Evolutionary conservation across 306 rosid genomes (phyloP), one percentile per base, ranked within the genome.

Genomic region (Casuarina cunninghamiana): DNA sequence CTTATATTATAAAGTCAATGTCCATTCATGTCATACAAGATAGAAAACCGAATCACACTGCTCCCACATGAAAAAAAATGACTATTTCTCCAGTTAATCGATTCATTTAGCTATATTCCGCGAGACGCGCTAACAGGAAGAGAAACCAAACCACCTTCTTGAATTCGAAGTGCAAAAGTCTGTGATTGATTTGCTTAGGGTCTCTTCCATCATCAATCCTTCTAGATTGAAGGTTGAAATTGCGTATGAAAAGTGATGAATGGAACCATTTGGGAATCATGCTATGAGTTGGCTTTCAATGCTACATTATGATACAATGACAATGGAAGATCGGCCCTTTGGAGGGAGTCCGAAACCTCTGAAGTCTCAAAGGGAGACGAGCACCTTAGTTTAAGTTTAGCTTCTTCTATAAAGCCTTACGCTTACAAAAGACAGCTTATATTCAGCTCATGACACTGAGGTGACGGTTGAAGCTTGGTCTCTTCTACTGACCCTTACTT

Each of bases 1-100:
- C 58, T 87, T 83, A 72, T 73, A 78, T 79, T 71, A 66, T 81
- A 87, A 84, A 75, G 71, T 80, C 39, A 41, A n/a, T 26, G 42
- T 72, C 15, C 9, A 42, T 71, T 74, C 69, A 72, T 38, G 76
- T 60, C 48, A 13, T 17, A 10, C 51, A 11, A 19, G 26, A 8
- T 2, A 35, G 26, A 73, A 44, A 38, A 53, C 48, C 73, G 68
- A 48, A 26, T 73, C 5, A 3, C 44, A 5, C 2, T 32, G 49
- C 12, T 3, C 8, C 49, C 11, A 2, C 35, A 37, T 5, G 15
- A 13, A 15, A 26, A 26, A 26, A 26, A 26, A 26, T 6, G 50
- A 10, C 8, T 19, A 5, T 19, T 7, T 15, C 8, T 15, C 7
- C 1, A 53, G 16, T 12, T 12, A 15, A 53, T 12, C 1, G 0